These are phyloP conservation scores for Kalaharituber pfeilii DNA, from an alignment of 2,329 filamentous ascomycete genomes.

Conservation along the genomic window DNA sequence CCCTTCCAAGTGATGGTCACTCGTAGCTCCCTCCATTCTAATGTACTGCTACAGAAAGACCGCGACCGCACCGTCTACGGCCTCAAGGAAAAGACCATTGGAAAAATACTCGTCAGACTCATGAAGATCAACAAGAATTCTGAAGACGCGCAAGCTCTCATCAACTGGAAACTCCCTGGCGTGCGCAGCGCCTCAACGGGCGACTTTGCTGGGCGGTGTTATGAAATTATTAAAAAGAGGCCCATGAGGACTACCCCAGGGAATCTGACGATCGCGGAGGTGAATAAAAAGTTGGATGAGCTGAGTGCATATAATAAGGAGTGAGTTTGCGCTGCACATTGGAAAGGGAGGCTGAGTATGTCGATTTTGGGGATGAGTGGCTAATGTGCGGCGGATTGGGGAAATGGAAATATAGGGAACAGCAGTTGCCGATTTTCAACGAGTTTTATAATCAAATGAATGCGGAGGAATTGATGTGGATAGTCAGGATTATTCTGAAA, in stretches of 20 bases:
- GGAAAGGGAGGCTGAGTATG: not conserved
- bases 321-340: conserved; percentile 11
- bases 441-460: conserved; percentile 85
- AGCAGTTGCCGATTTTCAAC: conserved; percentile 64
- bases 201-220: conserved; percentile 82
- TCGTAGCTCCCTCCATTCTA: not conserved
- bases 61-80: conserved; percentile 68
- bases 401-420: conserved; percentile 29
- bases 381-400: not conserved
- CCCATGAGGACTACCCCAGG: conserved; percentile 58
- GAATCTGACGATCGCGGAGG: conserved; percentile 69
- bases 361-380: not conserved
- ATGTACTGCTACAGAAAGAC: conserved; percentile 48
- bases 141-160: conserved; percentile 66
- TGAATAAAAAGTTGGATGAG: conserved; percentile 69
- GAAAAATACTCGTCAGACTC: conserved; percentile 75
- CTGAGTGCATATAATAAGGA: conserved; percentile 61
- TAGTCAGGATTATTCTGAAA: conserved; percentile 80
- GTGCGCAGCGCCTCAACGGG: conserved; percentile 42
- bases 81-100: conserved; percentile 80
- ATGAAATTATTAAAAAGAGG: conserved; percentile 61
- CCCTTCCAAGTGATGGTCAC: too few relatives aligned
- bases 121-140: conserved; percentile 84
- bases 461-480: conserved; percentile 80
- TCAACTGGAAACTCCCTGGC: conserved; percentile 85